Base-by-base conservation (phyloP, 2,329 filamentous ascomycete species). In the Coniochaeta sp. region DNA sequence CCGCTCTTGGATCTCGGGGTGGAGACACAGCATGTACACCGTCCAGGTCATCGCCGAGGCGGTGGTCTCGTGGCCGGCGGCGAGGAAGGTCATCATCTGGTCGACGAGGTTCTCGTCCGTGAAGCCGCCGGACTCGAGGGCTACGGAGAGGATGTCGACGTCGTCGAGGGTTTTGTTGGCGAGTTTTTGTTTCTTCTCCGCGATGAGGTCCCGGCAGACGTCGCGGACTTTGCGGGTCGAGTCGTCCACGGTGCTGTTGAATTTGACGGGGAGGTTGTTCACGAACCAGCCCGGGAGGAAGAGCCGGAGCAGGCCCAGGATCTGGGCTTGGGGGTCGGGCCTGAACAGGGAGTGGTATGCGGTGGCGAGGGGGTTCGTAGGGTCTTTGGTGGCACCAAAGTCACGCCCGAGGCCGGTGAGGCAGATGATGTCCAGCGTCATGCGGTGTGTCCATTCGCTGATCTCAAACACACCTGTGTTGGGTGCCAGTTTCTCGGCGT, bases 81-180 rank as follows among this genome's bases (percentile, higher is more conserved):
- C 86, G 5, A 95, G 79, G 71, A 95, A 94, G 0, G 89, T 94
- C 88, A 95, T 94, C 64, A 94, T 79, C 68, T 95, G 90, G 65
- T 94, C 87, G 31, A 90, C 81, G n/a, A 95, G 79, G 54, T 89
- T 83, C 47, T 90, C 86, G 55, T 94, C 88, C 12, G 71, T 79
- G 68, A 95, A 94, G 6, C 76, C 82, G 46, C 87, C 87, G 32
- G 83, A 89, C 63, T 85, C 79, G 47, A 95, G 73, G 14, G 90
- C 90, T 0, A 92, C 86, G 1, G 86, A 89, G 30, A 95, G 73
- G 52, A 96, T 94, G 65, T 95, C 90, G 7, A 81, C 66, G 45
- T 83, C 82, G 1, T 68, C 69, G 22, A 69, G 67, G 53, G 78
- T 71, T 53, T 76, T 74, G 53, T 71, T 69, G 31, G 65, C 68